Percentiles rank a stretch among this genome's conserved stretches.
Conservation (phyloP, 352 stramenopile genomes). For the Pseudoperonospora humuli region DNA sequence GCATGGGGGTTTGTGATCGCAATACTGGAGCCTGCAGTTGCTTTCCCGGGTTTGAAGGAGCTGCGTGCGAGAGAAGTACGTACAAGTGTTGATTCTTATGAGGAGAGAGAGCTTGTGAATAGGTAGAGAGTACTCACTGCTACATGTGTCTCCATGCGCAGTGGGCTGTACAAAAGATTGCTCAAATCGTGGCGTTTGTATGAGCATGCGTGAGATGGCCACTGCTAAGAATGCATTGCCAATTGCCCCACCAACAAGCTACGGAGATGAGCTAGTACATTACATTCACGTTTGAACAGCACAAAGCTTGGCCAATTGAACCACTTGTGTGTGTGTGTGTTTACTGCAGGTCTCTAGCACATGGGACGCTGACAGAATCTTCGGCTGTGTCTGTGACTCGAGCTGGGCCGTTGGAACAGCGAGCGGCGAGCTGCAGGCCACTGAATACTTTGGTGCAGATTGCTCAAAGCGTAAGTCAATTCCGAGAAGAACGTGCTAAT, state of each 20-base stretch:
- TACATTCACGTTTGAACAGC: no score
- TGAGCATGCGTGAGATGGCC: conserved; percentile 83
- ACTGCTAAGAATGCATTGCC: conserved; percentile 50
- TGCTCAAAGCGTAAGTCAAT: no score
- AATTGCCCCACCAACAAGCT: conserved; percentile 60
- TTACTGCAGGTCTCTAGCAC: conserved; percentile 40
- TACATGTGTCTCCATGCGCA: no score
- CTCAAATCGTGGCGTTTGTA: conserved; percentile 57
- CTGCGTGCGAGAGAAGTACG: conserved; percentile 75
- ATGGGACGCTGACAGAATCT: conserved; percentile 89
- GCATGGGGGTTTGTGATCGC: conserved; percentile 82
- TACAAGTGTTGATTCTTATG: no score
- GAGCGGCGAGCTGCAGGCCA: conserved; percentile 62
- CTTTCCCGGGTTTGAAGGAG: conserved; percentile 70
- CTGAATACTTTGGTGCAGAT: no score
- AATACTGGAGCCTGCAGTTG: conserved; percentile 58
- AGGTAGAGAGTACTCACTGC: conserved; percentile 1
- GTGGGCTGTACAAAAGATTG: no score
- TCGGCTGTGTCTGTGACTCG: conserved; percentile 85
- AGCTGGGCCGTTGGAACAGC: conserved; percentile 65
- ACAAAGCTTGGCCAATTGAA: no score
- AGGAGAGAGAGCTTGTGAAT: background rate
- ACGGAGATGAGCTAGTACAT: conserved; percentile 38
- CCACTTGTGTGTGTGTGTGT: no score
- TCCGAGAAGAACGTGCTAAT: no score